phyloP scores from a whole-genome alignment of 2,329 filamentous ascomycete species.

The Leptodontidium sp. region DNA sequence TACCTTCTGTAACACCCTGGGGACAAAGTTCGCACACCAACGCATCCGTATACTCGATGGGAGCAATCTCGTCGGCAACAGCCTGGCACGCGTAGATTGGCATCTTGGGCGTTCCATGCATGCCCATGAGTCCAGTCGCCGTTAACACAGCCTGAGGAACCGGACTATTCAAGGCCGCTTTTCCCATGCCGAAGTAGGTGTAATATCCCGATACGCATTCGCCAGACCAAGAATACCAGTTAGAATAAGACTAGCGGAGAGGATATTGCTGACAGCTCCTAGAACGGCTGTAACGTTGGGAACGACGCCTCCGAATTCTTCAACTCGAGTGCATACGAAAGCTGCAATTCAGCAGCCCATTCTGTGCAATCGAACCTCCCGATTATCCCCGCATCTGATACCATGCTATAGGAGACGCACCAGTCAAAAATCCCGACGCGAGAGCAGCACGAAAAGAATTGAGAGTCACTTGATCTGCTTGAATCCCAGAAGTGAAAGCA shows the following conservation, averaged over 20 bases:
- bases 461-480: constrained; percentile 33
- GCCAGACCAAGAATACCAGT: constrained; percentile 15
- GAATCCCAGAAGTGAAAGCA: neutral
- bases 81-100: constrained; percentile 60
- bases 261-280: neutral
- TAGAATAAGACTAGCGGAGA: constrained; percentile 2
- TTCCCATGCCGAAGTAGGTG: no score
- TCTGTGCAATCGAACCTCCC: constrained; percentile 60
- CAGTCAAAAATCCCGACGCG: neutral
- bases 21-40: constrained; percentile 53
- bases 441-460: constrained; percentile 38
- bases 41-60: constrained; percentile 53
- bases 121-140: no score
- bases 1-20: constrained; percentile 43
- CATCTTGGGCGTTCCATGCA: constrained; percentile 35
- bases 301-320: constrained; percentile 2
- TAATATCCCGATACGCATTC: constrained; percentile 34
- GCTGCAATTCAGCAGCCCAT: constrained; percentile 61
- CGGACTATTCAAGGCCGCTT: no score
- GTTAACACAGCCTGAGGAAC: no score
- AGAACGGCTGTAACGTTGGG: no score
- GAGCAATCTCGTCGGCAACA: constrained; percentile 54
- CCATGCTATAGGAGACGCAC: neutral
- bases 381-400: constrained; percentile 61
- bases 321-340: constrained; percentile 20